Evolutionary conservation across 805 yeast species (phyloP).

Genomic region (Ogataea methylovora): DNA sequence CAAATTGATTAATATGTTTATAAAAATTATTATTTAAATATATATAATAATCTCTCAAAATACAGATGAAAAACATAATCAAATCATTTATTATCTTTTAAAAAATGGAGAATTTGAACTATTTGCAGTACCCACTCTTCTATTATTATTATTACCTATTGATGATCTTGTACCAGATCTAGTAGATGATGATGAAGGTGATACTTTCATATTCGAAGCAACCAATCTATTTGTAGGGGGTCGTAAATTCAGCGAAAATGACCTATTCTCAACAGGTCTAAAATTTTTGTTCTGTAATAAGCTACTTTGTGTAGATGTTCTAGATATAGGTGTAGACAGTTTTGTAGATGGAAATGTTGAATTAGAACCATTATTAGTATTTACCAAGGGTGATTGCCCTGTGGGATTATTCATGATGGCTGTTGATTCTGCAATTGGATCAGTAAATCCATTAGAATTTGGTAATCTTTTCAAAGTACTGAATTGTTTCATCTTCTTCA

Average conservation of each 20-base stretch:
- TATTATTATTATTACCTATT: background rate
- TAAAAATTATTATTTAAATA: no score
- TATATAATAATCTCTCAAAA: no score
- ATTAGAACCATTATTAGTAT: no score
- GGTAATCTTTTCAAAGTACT: background rate
- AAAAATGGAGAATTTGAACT: background rate
- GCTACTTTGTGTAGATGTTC: no score
- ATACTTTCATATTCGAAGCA: background rate
- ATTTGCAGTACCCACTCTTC: background rate
- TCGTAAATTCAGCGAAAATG: conserved; percentile 2
- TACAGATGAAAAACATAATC: no score
- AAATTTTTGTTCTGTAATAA: no score
- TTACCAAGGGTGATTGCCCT: no score
- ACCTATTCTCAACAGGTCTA: background rate
- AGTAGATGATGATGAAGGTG: background rate
- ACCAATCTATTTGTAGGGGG: conserved; percentile 1
- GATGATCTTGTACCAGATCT: no score
- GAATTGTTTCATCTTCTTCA: background rate
- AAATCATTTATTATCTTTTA: background rate
- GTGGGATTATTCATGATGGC: no score
- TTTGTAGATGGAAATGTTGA: no score
- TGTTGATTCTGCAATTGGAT: background rate
- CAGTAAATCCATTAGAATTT: background rate
- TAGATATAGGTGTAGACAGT: no score
- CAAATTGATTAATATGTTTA: no score